Evolutionary conservation across 2,329 filamentous ascomycete species (phyloP).

Genomic region (Monosporascus sp.): DNA sequence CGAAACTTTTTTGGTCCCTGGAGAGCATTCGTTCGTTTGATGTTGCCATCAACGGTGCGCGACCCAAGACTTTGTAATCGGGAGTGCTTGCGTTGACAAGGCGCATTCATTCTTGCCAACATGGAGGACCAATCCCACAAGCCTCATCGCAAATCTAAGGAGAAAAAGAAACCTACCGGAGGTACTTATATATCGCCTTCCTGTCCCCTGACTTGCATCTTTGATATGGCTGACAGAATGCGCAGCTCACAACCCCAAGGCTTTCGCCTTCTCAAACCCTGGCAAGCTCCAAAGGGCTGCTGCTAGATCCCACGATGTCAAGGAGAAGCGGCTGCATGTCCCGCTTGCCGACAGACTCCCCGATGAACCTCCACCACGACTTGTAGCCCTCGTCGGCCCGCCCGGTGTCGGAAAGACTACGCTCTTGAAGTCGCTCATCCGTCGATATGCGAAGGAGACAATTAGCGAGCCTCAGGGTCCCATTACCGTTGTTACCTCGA

Average conservation of each 20-base stretch:
- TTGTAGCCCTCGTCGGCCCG: conserved; percentile 91
- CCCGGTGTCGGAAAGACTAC: conserved; percentile 95
- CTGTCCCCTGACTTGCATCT: neutral
- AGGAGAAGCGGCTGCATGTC: conserved; percentile 94
- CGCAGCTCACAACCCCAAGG: conserved; percentile 76
- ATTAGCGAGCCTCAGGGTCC: conserved; percentile 85
- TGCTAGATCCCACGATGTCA: conserved; percentile 54
- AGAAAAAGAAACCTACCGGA: conserved; percentile 73
- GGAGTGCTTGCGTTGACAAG: conserved; percentile 2
- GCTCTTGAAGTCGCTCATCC: conserved; percentile 87
- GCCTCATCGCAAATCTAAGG: conserved; percentile 79
- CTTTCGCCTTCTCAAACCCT: conserved; percentile 78
- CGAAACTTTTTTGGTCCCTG: neutral
- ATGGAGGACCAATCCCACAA: conserved; percentile 84
- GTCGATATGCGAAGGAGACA: conserved; percentile 92
- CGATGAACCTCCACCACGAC: conserved; percentile 86
- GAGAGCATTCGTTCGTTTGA: neutral
- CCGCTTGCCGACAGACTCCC: conserved; percentile 92
- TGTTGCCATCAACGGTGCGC: too few relatives aligned
- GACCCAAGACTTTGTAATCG: neutral
- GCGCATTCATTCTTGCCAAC: conserved; percentile 24
- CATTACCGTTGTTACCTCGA: conserved; percentile 93
- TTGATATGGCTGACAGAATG: conserved; percentile 16
- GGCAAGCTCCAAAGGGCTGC: conserved; percentile 74
- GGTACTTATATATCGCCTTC: conserved; percentile 33